These are phyloP conservation scores for Sequoia sempervirens DNA, from an alignment of 75 land plant species.

Conservation along the genomic window DNA sequence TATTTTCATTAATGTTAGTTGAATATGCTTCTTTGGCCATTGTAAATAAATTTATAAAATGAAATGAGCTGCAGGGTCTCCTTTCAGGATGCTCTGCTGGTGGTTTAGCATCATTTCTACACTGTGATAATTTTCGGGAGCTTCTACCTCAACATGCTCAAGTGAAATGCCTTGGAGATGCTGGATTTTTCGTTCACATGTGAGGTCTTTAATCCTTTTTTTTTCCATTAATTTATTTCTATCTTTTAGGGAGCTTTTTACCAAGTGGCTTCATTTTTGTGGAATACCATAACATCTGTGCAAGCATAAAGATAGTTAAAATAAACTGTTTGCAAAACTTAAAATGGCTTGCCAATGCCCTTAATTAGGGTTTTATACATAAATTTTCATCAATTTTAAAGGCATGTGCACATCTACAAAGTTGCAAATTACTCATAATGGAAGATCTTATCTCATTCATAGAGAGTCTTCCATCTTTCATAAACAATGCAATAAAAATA, in stretches of 20 bases:
- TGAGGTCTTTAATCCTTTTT: conserved; percentile 18
- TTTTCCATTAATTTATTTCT: background rate
- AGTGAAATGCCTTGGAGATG: conserved; percentile 94
- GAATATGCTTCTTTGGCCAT: background rate
- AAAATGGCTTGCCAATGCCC: background rate
- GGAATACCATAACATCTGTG: background rate
- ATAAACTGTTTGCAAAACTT: background rate
- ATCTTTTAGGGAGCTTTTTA: background rate
- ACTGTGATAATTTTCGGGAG: conserved; percentile 69
- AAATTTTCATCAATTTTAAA: background rate
- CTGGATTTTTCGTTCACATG: conserved; percentile 78
- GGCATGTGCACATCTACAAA: background rate
- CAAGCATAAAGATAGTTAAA: background rate
- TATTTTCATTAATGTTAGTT: background rate
- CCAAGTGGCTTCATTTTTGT: background rate
- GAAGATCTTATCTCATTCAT: background rate
- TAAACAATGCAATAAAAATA: background rate
- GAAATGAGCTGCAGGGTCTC: conserved; percentile 49
- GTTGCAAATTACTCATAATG: background rate
- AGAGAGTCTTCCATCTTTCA: background rate
- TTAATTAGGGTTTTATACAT: background rate
- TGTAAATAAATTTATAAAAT: background rate
- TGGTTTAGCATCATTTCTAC: conserved; percentile 78
- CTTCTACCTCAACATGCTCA: conserved; percentile 45
- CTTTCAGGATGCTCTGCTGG: conserved; percentile 97